Evolutionary conservation across 140 eudicot species (phyloP), one percentile per base, ranked within the genome.

Genomic region (Oenanthe javanica): DNA sequence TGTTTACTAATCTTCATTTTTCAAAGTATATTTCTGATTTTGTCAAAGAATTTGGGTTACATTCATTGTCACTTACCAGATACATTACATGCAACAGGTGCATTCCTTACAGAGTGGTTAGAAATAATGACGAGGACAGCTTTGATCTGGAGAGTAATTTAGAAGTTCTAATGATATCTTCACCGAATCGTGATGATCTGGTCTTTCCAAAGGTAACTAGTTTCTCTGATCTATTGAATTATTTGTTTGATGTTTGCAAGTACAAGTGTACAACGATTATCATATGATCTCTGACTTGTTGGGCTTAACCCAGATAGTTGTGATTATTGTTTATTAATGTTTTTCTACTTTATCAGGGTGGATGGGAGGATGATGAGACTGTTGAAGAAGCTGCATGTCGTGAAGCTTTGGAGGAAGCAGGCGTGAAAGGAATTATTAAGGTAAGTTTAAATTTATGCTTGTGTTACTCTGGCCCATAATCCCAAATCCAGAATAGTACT

Each of bases 401-500:
- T 14, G 95, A 90, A 86, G 95, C 95, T 42, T 80, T 88, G 81
- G 95, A 90, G 86, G 95, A 90, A 86, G 95, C 95, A 43, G 95
- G 95, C 81, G 90, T 90, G 63, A 86, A 80, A 82, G 95, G 95
- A 83, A 77, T 31, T 48, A 80, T 90, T 61, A 81, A 88, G 75
- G 94, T 86, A 85, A 72, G 89, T 75, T 49, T 69, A 14, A 49
- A 49, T 42, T 81, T 69, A 21, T 84, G 18, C 21, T 31, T 69
- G 46, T 50, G 19, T 64, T 48, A 7, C 52, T 50, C 21, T 82
- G 82, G 61, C 67, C 48, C 48, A 38, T 74, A 72, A 6, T 77
- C 45, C 47, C 36, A 38, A 19, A 21, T 46, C 36, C 9, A 23
- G 50, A 46, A 25, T 64, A 48, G 75, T 55, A 46, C 48, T 59